Evolutionary conservation across 2,329 filamentous ascomycete species (phyloP).

Genomic region (Simplicillium aogashimaense): DNA sequence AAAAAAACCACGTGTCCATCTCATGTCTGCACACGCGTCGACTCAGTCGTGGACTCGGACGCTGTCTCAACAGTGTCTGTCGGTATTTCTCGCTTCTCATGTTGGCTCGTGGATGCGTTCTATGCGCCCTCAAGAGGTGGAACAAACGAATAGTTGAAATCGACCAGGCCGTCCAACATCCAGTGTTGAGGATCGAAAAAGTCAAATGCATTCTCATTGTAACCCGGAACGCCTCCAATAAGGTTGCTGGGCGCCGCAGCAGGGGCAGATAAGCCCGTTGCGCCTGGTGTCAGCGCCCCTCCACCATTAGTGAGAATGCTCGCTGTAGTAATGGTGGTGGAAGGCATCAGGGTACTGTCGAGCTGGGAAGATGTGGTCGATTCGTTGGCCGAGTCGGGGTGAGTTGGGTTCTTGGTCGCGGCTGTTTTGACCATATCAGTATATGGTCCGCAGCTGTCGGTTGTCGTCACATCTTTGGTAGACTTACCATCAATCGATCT

Average conservation of each 20-base stretch:
- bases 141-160: conserved; percentile 63
- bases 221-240: conserved; percentile 38
- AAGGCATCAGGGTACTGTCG: conserved; percentile 47
- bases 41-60: too few relatives aligned
- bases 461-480: background rate
- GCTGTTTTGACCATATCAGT: conserved; percentile 5
- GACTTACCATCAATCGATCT: conserved; percentile 59
- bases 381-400: conserved; percentile 69
- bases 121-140: conserved; percentile 44
- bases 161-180: conserved; percentile 80
- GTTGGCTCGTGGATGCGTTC: conserved; percentile 1
- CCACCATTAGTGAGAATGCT: conserved; percentile 34
- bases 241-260: conserved; percentile 32
- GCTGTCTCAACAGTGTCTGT: too few relatives aligned
- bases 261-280: conserved; percentile 31
- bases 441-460: background rate
- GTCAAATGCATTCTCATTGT: conserved; percentile 65
- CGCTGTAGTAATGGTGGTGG: conserved; percentile 27
- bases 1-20: too few relatives aligned
- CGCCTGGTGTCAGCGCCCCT: conserved; percentile 42
- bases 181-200: conserved; percentile 90
- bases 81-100: too few relatives aligned
- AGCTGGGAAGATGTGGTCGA: conserved; percentile 59
- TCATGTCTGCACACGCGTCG: too few relatives aligned
- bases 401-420: conserved; percentile 78